Conservation (phyloP, 2,329 filamentous ascomycete species). For the Penicillium sp. region DNA sequence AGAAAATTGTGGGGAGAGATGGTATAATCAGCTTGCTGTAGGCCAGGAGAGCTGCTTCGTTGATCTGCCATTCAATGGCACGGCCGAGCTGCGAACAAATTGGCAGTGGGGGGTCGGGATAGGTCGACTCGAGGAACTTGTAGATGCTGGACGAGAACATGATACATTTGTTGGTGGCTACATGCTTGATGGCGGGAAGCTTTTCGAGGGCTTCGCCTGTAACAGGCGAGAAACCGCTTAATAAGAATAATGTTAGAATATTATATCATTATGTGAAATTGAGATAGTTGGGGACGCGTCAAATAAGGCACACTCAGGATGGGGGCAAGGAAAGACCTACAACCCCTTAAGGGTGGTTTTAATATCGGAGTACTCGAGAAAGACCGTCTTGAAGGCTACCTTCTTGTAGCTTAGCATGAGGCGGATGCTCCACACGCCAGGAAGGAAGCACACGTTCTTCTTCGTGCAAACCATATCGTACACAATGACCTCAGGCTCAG, state of each 20-base stretch:
- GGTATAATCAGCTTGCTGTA: too few species aligned
- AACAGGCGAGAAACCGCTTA: slow-evolving; percentile 25
- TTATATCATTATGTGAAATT: neutral
- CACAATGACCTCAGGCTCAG: too few species aligned
- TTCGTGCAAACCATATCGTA: too few species aligned
- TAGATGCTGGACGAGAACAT: slow-evolving; percentile 45
- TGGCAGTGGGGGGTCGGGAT: slow-evolving; percentile 37
- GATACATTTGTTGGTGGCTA: slow-evolving; percentile 40
- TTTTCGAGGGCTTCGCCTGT: slow-evolving; percentile 37
- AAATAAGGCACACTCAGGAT: neutral
- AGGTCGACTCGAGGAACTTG: slow-evolving; percentile 43
- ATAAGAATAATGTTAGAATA: neutral
- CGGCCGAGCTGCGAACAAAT: slow-evolving; percentile 33
- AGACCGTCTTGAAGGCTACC: slow-evolving; percentile 44
- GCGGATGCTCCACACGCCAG: slow-evolving; percentile 45
- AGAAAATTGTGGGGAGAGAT: too few species aligned
- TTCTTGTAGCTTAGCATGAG: slow-evolving; percentile 48
- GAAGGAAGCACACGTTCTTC: too few species aligned
- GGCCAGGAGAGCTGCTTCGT: too few species aligned
- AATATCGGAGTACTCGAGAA: slow-evolving; percentile 47
- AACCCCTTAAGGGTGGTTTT: slow-evolving; percentile 43
- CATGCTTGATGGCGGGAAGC: slow-evolving; percentile 44
- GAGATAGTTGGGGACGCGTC: neutral
- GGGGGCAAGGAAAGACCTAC: slow-evolving; percentile 27
- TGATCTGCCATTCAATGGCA: too few species aligned